These are phyloP conservation scores for Paecilomyces fulvus DNA, from an alignment of 2,329 filamentous ascomycete genomes.

Conservation along the genomic window DNA sequence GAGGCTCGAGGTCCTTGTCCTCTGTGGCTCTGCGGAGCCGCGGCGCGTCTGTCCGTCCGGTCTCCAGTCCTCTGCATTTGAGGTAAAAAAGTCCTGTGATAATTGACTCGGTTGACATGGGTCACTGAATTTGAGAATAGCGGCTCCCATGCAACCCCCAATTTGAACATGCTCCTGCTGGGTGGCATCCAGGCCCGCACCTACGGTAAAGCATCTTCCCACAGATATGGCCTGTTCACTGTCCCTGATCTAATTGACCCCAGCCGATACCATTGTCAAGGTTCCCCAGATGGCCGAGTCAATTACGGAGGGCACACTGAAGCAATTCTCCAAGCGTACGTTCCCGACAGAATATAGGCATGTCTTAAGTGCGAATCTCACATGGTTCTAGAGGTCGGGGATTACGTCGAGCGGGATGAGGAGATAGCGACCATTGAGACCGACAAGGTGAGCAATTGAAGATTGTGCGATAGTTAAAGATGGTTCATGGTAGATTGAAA, in stretches of 20 bases:
- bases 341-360: not conserved
- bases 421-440: constrained; percentile 99
- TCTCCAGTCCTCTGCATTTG: constrained; percentile 17
- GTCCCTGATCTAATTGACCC: constrained; percentile 6
- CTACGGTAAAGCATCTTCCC: constrained; percentile 21
- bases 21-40: constrained; percentile 13
- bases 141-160: not conserved
- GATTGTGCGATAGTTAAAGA: not conserved
- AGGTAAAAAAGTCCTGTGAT: constrained; percentile 14
- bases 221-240: not conserved
- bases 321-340: constrained; percentile 80
- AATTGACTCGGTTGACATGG: not conserved
- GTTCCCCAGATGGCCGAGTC: constrained; percentile 98
- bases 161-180: constrained; percentile 15
- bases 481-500: constrained; percentile 5
- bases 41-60: constrained; percentile 5
- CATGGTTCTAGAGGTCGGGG: constrained; percentile 60
- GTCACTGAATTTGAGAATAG: constrained; percentile 5
- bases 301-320: constrained; percentile 93
- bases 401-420: constrained; percentile 90
- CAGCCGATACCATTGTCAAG: constrained; percentile 77
- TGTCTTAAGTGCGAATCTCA: constrained; percentile 8
- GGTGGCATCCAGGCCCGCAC: constrained; percentile 25
- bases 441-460: constrained; percentile 63
- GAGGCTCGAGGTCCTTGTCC: constrained; percentile 18